Percentiles rank a stretch among this genome's conserved stretches.
These are phyloP conservation scores for Pseudogymnoascus verrucosus DNA, from an alignment of 2,329 filamentous ascomycete species.

Conservation along the genomic window DNA sequence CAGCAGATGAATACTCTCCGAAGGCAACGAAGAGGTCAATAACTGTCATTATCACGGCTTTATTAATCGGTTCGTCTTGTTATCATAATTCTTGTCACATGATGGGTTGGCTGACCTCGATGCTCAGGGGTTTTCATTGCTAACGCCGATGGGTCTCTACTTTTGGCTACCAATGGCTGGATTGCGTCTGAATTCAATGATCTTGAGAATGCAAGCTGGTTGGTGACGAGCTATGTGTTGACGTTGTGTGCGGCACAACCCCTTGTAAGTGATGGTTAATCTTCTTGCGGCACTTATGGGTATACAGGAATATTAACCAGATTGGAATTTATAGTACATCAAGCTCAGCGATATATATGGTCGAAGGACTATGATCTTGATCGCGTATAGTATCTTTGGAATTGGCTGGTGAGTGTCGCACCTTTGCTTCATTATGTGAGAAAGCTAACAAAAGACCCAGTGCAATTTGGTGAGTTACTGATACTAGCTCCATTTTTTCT, in stretches of 20 bases:
- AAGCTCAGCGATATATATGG: constrained; percentile 53
- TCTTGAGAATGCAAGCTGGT: constrained; percentile 49
- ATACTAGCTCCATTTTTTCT: constrained; percentile 10
- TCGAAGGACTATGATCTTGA: constrained; percentile 41
- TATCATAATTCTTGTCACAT: background rate
- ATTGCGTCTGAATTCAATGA: constrained; percentile 54
- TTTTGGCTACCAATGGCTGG: constrained; percentile 56
- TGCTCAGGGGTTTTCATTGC: constrained; percentile 52
- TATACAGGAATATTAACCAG: background rate
- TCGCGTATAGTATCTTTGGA: constrained; percentile 43
- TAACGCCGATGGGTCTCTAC: constrained; percentile 55
- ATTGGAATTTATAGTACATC: background rate
- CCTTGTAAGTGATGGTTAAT: constrained; percentile 32
- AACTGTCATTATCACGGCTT: background rate
- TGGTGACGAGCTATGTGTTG: constrained; percentile 45
- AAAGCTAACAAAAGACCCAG: constrained; percentile 8
- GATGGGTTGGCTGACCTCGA: background rate
- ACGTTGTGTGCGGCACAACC: constrained; percentile 45
- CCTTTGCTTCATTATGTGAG: background rate
- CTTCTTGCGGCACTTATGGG: background rate
- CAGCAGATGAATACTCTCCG: background rate
- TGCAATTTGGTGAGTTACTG: constrained; percentile 33
- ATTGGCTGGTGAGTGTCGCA: constrained; percentile 24
- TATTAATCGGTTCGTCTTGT: background rate
- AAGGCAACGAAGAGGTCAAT: background rate